phyloP scores from a whole-genome alignment of 2,329 filamentous ascomycete genomes.

The Lecanoromycetidae sp. region DNA sequence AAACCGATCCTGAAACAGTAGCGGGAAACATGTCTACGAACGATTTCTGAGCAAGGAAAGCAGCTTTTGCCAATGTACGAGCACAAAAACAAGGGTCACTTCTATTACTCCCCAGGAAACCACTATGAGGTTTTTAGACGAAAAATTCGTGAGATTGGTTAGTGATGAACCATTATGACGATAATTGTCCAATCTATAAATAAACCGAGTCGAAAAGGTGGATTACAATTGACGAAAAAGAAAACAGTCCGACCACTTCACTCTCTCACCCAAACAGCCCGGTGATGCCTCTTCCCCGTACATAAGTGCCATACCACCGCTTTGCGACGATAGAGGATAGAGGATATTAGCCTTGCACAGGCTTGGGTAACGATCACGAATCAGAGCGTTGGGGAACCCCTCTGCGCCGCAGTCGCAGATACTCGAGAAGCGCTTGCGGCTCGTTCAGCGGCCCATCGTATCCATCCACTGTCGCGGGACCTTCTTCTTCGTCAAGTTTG shows the following conservation, averaged over 20 bases:
- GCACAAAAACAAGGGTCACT: not conserved
- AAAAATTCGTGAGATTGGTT: too few relatives aligned
- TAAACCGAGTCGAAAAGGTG: not conserved
- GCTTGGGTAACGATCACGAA: not conserved
- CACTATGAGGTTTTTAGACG: too few relatives aligned
- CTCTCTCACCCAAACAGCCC: too few relatives aligned
- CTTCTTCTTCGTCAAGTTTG: not conserved
- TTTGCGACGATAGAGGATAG: too few relatives aligned
- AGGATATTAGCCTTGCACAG: not conserved
- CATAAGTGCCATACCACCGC: too few relatives aligned
- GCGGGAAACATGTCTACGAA: not conserved
- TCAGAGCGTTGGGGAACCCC: not conserved
- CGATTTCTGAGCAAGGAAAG: not conserved
- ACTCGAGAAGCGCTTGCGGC: conserved; percentile 13
- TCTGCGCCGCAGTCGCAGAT: conserved; percentile 13
- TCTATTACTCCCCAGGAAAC: not conserved
- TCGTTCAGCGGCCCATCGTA: conserved; percentile 4
- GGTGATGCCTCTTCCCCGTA: too few relatives aligned
- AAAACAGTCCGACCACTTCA: not conserved
- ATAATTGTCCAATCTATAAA: conserved; percentile 2
- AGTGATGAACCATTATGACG: not conserved
- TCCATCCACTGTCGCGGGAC: not conserved
- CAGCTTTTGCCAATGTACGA: too few relatives aligned
- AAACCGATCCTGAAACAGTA: conserved; percentile 1
- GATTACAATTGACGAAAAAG: not conserved